Evolutionary conservation across 805 yeast species (phyloP), one percentile per base, ranked within the genome.

Genomic region (Saccharomycopsis fermentans): DNA sequence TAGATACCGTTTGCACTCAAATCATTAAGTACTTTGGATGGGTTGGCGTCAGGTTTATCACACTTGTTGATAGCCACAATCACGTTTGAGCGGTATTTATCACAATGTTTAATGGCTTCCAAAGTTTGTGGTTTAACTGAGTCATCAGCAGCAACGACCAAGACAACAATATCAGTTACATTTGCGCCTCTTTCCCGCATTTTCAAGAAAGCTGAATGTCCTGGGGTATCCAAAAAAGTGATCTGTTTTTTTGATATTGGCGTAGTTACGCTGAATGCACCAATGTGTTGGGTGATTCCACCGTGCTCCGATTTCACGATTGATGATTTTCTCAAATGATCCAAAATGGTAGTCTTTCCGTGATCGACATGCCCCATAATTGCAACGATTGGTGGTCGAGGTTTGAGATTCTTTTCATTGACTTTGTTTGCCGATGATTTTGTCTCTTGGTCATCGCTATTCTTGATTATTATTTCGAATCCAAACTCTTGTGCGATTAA

Each of bases 361-460:
- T 94, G 99, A 71, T 94, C 99, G 34, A 94, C 99, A 70, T 94
- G 99, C 2, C 99, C 99, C 98, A 94, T 94, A 56, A 94, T 88
- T 0, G 99, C 91, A 4, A 94, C 97, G 26, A 94, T 86, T 0
- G 99, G 99, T 0, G 99, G 90, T 63, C 98, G 75, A 6, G 83
- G 76, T 52, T 80, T 81, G 62, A 86, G 69, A 32, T 77, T 77
- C 1, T 73, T 76, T 0, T 87, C 80, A n/a, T 57, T 48, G 0
- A 83, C 80, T 81, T 56, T 85, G 14, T 81, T 56, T 85, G 14
- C 77, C 77, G 1, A 87, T 84, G 4, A 77, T 73, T n/a, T 76
- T 77, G 54, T 86, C 24, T 52, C 54, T 59, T 79, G 82, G 59
- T 63, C 64, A 34, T 69, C 62, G 36, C 48, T 60, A 14, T 21